These are phyloP conservation scores for Ascochyta rabiei DNA, from an alignment of 2,329 filamentous ascomycete species.

Conservation along the genomic window DNA sequence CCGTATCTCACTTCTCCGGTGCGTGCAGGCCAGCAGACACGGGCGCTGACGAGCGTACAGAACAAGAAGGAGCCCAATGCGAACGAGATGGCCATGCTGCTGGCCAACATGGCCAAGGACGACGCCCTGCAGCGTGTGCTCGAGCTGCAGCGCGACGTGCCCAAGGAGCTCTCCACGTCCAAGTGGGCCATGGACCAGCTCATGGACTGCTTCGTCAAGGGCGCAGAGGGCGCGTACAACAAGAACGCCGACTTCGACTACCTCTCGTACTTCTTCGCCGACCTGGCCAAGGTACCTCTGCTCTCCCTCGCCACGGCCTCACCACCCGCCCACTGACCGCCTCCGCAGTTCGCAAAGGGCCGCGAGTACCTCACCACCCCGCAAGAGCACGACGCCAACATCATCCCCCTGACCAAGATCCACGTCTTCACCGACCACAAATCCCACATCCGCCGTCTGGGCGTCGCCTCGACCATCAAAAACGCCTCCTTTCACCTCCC, in stretches of 20 bases:
- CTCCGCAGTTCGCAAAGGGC: slow-evolving; percentile 70
- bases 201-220: slow-evolving; percentile 95
- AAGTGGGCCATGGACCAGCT: slow-evolving; percentile 83
- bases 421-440: slow-evolving; percentile 92
- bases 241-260: slow-evolving; percentile 88
- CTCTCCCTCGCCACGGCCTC: background rate
- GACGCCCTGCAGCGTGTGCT: slow-evolving; percentile 74
- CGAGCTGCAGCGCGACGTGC: slow-evolving; percentile 69
- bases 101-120: slow-evolving; percentile 88
- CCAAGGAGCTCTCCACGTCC: slow-evolving; percentile 73
- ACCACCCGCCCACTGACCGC: background rate
- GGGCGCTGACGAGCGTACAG: slow-evolving; percentile 50
- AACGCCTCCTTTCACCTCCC: slow-evolving; percentile 85
- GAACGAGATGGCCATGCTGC: slow-evolving; percentile 85
- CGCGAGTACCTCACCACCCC: slow-evolving; percentile 75
- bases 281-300: slow-evolving; percentile 70
- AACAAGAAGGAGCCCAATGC: slow-evolving; percentile 78
- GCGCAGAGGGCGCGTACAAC: slow-evolving; percentile 82
- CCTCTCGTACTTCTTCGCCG: slow-evolving; percentile 90
- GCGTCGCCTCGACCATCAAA: slow-evolving; percentile 96
- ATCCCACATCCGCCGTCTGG: slow-evolving; percentile 81
- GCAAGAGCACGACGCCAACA: slow-evolving; percentile 74
- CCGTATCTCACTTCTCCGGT: slow-evolving; percentile 65
- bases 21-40: background rate
- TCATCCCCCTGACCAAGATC: slow-evolving; percentile 90